Evolutionary conservation across 148 eudicot genomes (phyloP).

Genomic region (Camellia japonica): DNA sequence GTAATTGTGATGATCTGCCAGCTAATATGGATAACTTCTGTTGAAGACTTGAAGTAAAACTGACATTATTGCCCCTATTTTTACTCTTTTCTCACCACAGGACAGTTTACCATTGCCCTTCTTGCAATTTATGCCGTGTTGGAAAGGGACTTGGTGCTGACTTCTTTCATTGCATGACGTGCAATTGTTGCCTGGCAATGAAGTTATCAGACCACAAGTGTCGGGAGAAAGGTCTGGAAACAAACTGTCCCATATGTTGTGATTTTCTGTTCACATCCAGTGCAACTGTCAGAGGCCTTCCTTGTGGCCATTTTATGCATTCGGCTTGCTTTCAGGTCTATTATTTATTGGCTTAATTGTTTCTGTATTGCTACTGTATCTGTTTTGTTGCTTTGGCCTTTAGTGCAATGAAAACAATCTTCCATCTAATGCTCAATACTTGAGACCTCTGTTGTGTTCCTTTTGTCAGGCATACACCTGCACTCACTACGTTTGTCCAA

Average conservation of each 20-base stretch:
- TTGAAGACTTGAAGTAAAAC: not conserved
- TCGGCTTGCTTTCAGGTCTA: slow-evolving; percentile 94
- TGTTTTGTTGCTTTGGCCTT: not conserved
- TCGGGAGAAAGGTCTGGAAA: slow-evolving; percentile 82
- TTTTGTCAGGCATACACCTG: slow-evolving; percentile 70
- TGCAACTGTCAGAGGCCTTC: slow-evolving; percentile 75
- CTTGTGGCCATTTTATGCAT: slow-evolving; percentile 96
- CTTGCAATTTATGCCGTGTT: slow-evolving; percentile 83
- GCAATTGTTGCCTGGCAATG: slow-evolving; percentile 79
- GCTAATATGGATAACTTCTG: not conserved
- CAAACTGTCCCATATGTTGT: slow-evolving; percentile 93
- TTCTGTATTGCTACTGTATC: not conserved
- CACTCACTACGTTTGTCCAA: slow-evolving; percentile 84
- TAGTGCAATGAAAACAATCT: not conserved
- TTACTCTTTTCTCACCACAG: slow-evolving; percentile 27
- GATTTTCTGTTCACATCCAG: slow-evolving; percentile 91
- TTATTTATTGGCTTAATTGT: slow-evolving; percentile 4
- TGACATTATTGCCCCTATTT: slow-evolving; percentile 5
- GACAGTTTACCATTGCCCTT: slow-evolving; percentile 88
- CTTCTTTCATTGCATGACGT: slow-evolving; percentile 93
- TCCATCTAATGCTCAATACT: not conserved
- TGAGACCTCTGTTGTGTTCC: slow-evolving; percentile 4
- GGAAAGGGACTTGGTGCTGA: slow-evolving; percentile 80
- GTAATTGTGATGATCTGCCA: not conserved
- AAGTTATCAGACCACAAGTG: slow-evolving; percentile 80